Evolutionary conservation across 345 rosid species (phyloP).

Genomic region (Aquilaria malaccensis): DNA sequence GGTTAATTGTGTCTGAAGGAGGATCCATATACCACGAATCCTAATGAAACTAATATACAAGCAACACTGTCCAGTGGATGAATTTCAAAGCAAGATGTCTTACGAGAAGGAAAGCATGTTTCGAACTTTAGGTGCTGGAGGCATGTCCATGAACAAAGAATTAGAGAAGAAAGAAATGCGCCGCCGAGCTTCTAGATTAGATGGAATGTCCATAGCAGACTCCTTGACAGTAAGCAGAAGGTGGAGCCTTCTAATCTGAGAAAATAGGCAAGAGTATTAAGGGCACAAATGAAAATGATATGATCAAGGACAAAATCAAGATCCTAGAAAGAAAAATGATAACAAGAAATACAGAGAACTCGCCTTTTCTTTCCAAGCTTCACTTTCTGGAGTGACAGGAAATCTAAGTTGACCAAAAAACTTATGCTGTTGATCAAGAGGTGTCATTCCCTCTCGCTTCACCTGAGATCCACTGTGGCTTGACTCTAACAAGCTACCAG

Average conservation of each 20-base stretch:
- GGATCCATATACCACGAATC: neutral
- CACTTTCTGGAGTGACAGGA: constrained; percentile 35
- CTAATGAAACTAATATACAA: neutral
- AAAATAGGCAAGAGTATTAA: constrained; percentile 6
- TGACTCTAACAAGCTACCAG: constrained; percentile 36
- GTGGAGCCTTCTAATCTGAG: constrained; percentile 49
- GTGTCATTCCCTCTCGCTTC: constrained; percentile 47
- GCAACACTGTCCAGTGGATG: constrained; percentile 9
- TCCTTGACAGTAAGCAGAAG: constrained; percentile 58
- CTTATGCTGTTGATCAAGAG: constrained; percentile 41
- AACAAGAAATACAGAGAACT: constrained; percentile 11
- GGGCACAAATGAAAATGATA: constrained; percentile 2
- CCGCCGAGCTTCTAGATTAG: constrained; percentile 65
- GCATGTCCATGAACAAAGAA: constrained; percentile 72
- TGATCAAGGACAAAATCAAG: neutral
- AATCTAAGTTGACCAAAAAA: constrained; percentile 36
- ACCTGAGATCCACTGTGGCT: constrained; percentile 38
- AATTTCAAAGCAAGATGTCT: constrained; percentile 19
- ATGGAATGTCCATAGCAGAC: constrained; percentile 64
- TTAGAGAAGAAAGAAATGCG: constrained; percentile 61
- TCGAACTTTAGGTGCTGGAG: constrained; percentile 52
- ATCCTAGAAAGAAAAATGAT: neutral
- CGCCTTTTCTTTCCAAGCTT: constrained; percentile 54
- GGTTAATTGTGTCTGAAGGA: neutral
- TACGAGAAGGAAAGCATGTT: constrained; percentile 65